Percentiles rank a stretch among this genome's conserved stretches.
These are phyloP conservation scores for Carallia brachiata DNA, from an alignment of 345 rosid species.

Conservation along the genomic window DNA sequence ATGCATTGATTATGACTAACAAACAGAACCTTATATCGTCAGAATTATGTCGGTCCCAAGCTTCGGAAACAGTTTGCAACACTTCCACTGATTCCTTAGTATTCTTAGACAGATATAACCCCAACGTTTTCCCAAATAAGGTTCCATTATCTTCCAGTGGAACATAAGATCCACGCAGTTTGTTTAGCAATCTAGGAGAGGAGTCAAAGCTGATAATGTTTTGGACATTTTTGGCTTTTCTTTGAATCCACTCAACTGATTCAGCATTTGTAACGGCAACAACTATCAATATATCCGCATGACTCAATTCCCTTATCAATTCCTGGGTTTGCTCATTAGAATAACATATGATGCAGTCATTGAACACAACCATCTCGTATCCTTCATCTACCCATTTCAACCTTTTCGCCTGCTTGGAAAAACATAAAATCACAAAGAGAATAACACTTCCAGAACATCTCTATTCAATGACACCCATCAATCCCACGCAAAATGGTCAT, in stretches of 20 bases:
- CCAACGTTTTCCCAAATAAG: slow-evolving; percentile 32
- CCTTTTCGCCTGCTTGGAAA: slow-evolving; percentile 53
- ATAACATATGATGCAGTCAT: slow-evolving; percentile 29
- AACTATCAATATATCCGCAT: slow-evolving; percentile 59
- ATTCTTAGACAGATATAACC: slow-evolving; percentile 25
- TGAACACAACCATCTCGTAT: slow-evolving; percentile 63
- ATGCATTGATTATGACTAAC: slow-evolving; percentile 79
- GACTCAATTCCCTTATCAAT: slow-evolving; percentile 42
- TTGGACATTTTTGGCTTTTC: slow-evolving; percentile 35
- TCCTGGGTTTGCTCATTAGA: slow-evolving; percentile 29
- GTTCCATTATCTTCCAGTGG: slow-evolving; percentile 26
- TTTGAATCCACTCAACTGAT: slow-evolving; percentile 61
- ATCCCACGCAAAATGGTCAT: no score
- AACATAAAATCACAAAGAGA: background rate
- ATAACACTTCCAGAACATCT: background rate
- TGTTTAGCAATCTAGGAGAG: slow-evolving; percentile 43
- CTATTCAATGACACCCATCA: background rate
- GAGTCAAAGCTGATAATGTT: slow-evolving; percentile 71
- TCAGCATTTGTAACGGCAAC: slow-evolving; percentile 55
- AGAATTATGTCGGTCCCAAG: slow-evolving; percentile 77
- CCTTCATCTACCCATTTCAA: slow-evolving; percentile 86
- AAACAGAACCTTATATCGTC: slow-evolving; percentile 88
- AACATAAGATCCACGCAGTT: slow-evolving; percentile 59
- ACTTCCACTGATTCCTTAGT: slow-evolving; percentile 49
- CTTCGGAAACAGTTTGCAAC: slow-evolving; percentile 63